Percentiles rank a stretch among this genome's conserved stretches.
These are phyloP conservation scores for Endocladia muricata DNA, from an alignment of 31 red algal genomes.

Conservation along the genomic window DNA sequence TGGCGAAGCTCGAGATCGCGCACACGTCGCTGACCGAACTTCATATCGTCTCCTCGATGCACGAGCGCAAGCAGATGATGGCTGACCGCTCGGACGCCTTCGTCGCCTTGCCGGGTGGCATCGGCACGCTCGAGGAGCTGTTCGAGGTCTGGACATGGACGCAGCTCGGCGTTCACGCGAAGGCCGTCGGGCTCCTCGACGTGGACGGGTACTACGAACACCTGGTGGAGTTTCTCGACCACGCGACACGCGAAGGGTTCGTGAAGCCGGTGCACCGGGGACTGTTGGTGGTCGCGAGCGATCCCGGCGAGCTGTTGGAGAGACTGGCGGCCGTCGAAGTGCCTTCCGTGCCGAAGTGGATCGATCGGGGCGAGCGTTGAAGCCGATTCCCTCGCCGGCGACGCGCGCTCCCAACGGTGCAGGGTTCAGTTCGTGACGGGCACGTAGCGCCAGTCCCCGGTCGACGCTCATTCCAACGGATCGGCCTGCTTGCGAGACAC, in stretches of 20 bases:
- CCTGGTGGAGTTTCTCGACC: not conserved
- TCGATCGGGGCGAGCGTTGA: too few species aligned
- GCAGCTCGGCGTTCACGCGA: slow-evolving; percentile 52
- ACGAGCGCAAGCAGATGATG: slow-evolving; percentile 34
- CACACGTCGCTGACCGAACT: not conserved
- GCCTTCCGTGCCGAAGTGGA: too few species aligned
- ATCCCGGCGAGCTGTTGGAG: not conserved
- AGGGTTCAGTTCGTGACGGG: too few species aligned
- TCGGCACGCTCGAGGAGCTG: slow-evolving; percentile 61
- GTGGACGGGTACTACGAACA: slow-evolving; percentile 10
- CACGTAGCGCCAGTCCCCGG: too few species aligned
- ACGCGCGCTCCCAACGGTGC: too few species aligned
- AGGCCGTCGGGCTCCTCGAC: slow-evolving; percentile 40
- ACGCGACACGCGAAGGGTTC: not conserved
- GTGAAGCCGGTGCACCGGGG: not conserved
- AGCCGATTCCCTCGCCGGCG: too few species aligned
- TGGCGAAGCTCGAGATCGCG: slow-evolving; percentile 14
- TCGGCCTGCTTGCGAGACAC: too few species aligned
- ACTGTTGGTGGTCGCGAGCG: not conserved
- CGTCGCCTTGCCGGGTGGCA: slow-evolving; percentile 44
- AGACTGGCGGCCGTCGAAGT: too few species aligned
- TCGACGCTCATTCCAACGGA: too few species aligned
- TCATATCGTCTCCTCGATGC: slow-evolving; percentile 9
- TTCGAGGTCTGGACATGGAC: slow-evolving; percentile 28
- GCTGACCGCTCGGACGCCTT: slow-evolving; percentile 21